A percentile compares a stretch with the other conserved stretches of the same genome.
These are phyloP conservation scores for Symbiodinium natans DNA, from an alignment of 73 alveolate genomes.

Conservation along the genomic window DNA sequence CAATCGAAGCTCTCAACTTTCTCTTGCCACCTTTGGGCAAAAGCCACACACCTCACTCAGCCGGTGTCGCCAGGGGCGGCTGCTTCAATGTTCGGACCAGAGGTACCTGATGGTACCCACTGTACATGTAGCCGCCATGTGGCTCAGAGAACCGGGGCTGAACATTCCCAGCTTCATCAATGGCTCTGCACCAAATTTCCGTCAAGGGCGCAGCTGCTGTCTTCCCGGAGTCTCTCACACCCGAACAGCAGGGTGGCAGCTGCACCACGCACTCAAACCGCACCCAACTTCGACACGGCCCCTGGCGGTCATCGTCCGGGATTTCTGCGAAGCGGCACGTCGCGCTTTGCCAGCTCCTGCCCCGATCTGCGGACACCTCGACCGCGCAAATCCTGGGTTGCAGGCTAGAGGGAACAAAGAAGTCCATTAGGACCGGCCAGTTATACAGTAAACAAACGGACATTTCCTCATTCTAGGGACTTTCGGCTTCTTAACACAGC, in stretches of 20 bases:
- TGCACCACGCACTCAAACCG: background rate
- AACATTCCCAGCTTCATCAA: conserved; percentile 51
- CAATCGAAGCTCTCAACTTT: no score
- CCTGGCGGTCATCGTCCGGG: background rate
- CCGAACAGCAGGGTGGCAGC: background rate
- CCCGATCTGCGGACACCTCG: background rate
- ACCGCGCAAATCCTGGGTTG: no score
- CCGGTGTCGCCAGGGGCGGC: background rate
- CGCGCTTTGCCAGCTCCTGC: background rate
- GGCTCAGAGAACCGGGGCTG: conserved; percentile 33
- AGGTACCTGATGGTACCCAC: background rate
- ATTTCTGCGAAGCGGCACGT: background rate
- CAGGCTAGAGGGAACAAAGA: no score
- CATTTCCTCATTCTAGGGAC: no score
- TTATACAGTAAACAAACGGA: no score
- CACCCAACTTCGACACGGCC: conserved; percentile 1
- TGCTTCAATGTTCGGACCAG: background rate
- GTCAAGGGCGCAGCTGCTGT: conserved; percentile 24
- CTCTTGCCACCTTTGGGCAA: no score
- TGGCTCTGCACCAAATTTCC: conserved; percentile 81
- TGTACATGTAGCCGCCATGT: no score
- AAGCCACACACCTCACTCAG: background rate
- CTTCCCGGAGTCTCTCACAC: background rate
- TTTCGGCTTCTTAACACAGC: no score
- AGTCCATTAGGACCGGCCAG: no score